Conservation (phyloP, 73 alveolate genomes). For the Effrenium voratum region DNA sequence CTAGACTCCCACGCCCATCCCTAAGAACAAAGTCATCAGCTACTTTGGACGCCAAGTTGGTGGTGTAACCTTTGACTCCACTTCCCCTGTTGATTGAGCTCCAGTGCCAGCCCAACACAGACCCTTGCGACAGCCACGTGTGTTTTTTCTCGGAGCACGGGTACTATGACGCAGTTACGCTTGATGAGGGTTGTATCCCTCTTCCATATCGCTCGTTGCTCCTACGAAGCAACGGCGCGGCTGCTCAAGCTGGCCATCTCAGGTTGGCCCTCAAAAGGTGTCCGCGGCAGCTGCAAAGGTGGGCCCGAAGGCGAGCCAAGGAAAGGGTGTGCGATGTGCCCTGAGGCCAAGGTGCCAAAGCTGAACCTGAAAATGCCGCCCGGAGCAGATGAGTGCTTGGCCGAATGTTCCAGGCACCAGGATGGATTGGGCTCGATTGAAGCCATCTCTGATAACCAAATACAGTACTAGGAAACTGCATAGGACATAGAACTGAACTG, state of each 20-base stretch:
- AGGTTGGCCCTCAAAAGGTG: neutral
- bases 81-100: too few relatives aligned
- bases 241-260: neutral
- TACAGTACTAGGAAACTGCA: neutral
- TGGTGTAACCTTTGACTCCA: too few relatives aligned
- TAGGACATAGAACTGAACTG: too few relatives aligned
- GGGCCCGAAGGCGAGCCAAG: neutral
- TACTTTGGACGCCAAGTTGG: too few relatives aligned
- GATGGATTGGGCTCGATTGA: neutral
- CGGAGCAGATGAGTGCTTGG: neutral
- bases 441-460: neutral
- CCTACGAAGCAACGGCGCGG: neutral
- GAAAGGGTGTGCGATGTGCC: neutral
- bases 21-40: too few relatives aligned
- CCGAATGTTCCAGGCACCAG: neutral
- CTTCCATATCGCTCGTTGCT: neutral
- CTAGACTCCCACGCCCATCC: too few relatives aligned
- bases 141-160: too few relatives aligned
- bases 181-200: neutral
- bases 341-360: constrained; percentile 20
- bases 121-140: too few relatives aligned
- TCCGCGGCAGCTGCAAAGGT: neutral
- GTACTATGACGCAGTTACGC: neutral
- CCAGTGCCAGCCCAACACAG: too few relatives aligned
- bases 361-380: constrained; percentile 36